Evolutionary conservation across 1,139 yeast species (phyloP), one percentile per base, ranked within the genome.

Genomic region (Sugiyamaella grinbergsii): DNA sequence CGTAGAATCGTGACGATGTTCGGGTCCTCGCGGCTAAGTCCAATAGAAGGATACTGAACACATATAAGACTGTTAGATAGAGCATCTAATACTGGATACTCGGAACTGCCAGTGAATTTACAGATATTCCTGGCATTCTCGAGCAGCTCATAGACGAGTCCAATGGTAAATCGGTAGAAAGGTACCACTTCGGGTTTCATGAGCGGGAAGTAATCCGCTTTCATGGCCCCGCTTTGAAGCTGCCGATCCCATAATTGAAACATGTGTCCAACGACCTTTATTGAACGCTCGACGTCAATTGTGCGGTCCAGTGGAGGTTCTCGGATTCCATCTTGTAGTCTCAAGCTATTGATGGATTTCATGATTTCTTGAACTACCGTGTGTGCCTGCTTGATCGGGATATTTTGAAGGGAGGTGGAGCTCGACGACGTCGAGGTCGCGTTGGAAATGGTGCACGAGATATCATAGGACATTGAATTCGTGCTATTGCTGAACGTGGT

Each of bases 271-370:
- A 36, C 28, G 11, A 36, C 40, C 11, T 22, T 18, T 4, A 18
- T 20, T 18, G 40, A 13, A 11, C n/a, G 22, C 22, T 33, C 37
- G 22, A 16, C 37, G n/a, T 33, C 10, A 6, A 11, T 5, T 4
- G 13, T 16, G 6, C 22, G 28, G 26, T n/a, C 44, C 22, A 36
- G 36, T n/a, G n/a, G n/a, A n/a, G n/a, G n/a, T n/a, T n/a, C n/a
- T n/a, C n/a, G n/a, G n/a, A n/a, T n/a, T n/a, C n/a, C n/a, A n/a
- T n/a, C n/a, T n/a, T n/a, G n/a, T 28, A 40, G 16, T 20, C 19
- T 11, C 8, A 29, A 40, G n/a, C 44, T 31, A 13, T 40, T 24
- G 11, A 40, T 40, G 10, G 33, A 28, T n/a, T 40, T 15, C 5
- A 31, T 28, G 7, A 40, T 24, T 10, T 28, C 24, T 8, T 29